These are phyloP conservation scores for Syzygium malaccense DNA, from an alignment of 441 rosid genomes.

Conservation along the genomic window DNA sequence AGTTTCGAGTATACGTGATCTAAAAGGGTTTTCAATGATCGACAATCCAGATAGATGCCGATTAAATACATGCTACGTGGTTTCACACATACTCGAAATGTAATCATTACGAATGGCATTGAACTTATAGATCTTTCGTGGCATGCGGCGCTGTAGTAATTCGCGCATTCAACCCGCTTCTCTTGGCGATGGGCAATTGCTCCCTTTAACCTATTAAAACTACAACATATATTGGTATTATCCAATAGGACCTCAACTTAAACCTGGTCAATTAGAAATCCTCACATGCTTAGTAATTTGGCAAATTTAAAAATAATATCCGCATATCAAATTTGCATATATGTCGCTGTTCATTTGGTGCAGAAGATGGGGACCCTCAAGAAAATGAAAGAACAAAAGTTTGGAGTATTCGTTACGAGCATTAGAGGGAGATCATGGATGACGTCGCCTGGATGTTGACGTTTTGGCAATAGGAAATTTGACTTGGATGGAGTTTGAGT, in stretches of 20 bases:
- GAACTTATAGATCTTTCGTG: neutral
- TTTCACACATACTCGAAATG: neutral
- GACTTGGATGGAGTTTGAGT: neutral
- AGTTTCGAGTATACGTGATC: too few relatives aligned
- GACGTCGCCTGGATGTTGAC: neutral
- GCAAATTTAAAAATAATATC: neutral
- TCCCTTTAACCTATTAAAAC: neutral
- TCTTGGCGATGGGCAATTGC: accelerated
- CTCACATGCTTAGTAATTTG: neutral
- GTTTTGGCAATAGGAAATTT: neutral
- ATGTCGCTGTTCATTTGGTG: neutral
- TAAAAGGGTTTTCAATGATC: neutral
- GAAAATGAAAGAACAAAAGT: neutral
- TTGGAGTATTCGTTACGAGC: neutral
- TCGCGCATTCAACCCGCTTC: neutral
- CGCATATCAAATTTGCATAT: neutral
- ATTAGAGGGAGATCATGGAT: neutral
- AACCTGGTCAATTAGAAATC: neutral
- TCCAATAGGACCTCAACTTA: neutral
- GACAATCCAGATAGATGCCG: neutral
- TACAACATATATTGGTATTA: neutral
- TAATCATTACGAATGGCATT: neutral
- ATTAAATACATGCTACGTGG: neutral
- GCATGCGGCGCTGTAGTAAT: neutral
- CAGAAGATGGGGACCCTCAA: too few relatives aligned